Percentiles rank a stretch among this genome's conserved stretches.
These are phyloP conservation scores for Chaetothyriales sp. DNA, from an alignment of 2,329 filamentous ascomycete species.

Conservation along the genomic window DNA sequence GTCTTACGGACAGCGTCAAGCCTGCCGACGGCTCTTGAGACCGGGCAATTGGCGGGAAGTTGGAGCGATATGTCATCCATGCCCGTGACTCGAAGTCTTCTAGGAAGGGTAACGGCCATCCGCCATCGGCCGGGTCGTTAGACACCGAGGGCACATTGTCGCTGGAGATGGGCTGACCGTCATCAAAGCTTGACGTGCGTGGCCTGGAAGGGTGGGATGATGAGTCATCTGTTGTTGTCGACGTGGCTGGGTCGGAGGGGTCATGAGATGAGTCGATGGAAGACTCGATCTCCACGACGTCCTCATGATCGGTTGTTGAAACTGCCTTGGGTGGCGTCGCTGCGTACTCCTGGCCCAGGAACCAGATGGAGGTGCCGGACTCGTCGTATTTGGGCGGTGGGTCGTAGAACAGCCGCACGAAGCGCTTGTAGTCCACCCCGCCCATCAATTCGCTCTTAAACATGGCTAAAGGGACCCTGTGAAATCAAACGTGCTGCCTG, in stretches of 20 bases:
- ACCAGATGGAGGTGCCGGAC: constrained; percentile 64
- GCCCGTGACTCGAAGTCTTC: constrained; percentile 85
- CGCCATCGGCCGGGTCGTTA: constrained; percentile 23
- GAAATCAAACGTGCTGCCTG: not conserved
- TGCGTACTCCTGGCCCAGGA: constrained; percentile 49
- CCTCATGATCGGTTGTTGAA: constrained; percentile 17
- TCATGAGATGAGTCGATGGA: constrained; percentile 15
- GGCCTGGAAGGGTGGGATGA: constrained; percentile 4
- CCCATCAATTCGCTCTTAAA: constrained; percentile 33
- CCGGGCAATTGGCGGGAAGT: constrained; percentile 68
- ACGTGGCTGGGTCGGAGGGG: constrained; percentile 12
- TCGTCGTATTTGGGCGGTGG: constrained; percentile 72
- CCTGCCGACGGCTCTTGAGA: constrained; percentile 58
- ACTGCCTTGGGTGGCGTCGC: constrained; percentile 16
- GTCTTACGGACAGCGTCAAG: constrained; percentile 69
- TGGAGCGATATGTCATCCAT: constrained; percentile 92
- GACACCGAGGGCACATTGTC: constrained; percentile 13
- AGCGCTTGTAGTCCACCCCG: constrained; percentile 61
- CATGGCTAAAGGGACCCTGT: constrained; percentile 11
- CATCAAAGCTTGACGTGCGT: constrained; percentile 12
- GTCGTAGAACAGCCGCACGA: constrained; percentile 87
- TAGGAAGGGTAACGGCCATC: constrained; percentile 75
- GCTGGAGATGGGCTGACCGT: constrained; percentile 12
- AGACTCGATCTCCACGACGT: constrained; percentile 18
- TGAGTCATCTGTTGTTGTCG: constrained; percentile 8